These are phyloP conservation scores for Heterobasidion annosum DNA, from an alignment of 1,284 basidiomycete species.

Conservation along the genomic window DNA sequence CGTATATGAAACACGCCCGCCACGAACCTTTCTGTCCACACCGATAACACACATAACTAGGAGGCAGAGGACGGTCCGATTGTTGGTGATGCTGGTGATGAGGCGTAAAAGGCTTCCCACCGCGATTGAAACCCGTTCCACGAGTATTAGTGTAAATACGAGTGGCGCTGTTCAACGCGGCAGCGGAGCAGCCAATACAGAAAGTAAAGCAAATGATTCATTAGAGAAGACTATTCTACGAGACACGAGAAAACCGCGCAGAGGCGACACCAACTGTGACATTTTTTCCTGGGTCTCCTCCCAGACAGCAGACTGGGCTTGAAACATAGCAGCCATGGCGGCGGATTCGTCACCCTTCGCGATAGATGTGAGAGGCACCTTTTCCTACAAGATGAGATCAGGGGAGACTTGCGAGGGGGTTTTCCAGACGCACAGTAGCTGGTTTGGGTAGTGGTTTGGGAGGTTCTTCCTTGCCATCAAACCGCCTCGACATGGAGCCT, in stretches of 20 bases:
- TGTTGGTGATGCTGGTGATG: constrained; percentile 27
- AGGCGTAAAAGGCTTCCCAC: constrained; percentile 48
- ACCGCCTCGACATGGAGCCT: constrained; percentile 81
- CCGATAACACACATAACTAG: constrained; percentile 98
- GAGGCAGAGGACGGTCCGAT: constrained; percentile 67
- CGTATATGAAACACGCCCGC: not conserved
- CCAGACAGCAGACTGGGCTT: constrained; percentile 87
- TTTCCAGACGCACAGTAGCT: constrained; percentile 15
- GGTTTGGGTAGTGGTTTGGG: constrained; percentile 10
- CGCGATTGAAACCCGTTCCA: constrained; percentile 48
- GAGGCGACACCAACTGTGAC: constrained; percentile 81
- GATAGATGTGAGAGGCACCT: constrained; percentile 18
- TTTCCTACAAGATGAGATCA: constrained; percentile 15
- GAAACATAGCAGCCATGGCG: constrained; percentile 95
- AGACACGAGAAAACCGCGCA: constrained; percentile 36
- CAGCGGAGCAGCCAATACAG: constrained; percentile 26
- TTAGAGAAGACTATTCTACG: constrained; percentile 59
- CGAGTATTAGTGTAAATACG: constrained; percentile 61
- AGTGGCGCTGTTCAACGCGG: constrained; percentile 46
- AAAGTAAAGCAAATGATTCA: constrained; percentile 30
- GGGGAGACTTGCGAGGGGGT: constrained; percentile 6
- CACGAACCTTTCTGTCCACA: constrained; percentile 92
- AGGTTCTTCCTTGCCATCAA: constrained; percentile 76
- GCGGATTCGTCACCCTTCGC: constrained; percentile 71
- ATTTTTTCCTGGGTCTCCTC: constrained; percentile 96